These are phyloP conservation scores for Lasiosphaeris hirsuta DNA, from an alignment of 495 filamentous ascomycete genomes.

Conservation along the genomic window DNA sequence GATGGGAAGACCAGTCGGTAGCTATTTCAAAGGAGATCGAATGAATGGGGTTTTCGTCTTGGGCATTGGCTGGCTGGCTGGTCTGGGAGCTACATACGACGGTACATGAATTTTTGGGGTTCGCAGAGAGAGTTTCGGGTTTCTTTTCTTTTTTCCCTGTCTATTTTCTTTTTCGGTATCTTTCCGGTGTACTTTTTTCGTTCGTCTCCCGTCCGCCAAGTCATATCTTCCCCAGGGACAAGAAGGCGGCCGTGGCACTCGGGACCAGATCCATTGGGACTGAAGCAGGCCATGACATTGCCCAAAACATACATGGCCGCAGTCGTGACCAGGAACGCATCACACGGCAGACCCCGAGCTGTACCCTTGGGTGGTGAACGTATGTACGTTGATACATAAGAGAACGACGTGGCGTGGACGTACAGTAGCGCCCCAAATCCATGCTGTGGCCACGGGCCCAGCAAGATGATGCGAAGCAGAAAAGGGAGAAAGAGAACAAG, in stretches of 20 bases:
- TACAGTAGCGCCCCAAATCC: conserved; percentile 8
- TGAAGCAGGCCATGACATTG: conserved; percentile 20
- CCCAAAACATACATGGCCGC: conserved; percentile 5
- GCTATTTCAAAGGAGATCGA: conserved; percentile 11
- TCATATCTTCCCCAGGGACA: conserved; percentile 15
- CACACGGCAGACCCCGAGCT: conserved; percentile 21
- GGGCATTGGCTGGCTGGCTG: conserved; percentile 9
- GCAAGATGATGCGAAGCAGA: neutral
- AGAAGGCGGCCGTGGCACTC: conserved; percentile 17
- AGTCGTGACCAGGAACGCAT: conserved; percentile 13
- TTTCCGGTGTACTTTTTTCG: conserved; percentile 11
- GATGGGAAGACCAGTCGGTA: neutral
- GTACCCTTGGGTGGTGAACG: neutral
- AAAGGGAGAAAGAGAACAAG: neutral
- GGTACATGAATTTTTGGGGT: conserved; percentile 1
- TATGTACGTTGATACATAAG: conserved; percentile 7
- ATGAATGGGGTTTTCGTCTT: neutral
- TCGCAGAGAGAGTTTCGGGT: conserved; percentile 1
- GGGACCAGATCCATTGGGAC: conserved; percentile 23
- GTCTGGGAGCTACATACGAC: conserved; percentile 6
- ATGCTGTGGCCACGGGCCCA: conserved; percentile 1
- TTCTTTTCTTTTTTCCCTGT: conserved; percentile 23
- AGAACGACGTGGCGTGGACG: conserved; percentile 14
- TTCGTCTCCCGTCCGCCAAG: conserved; percentile 23
- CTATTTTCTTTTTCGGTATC: conserved; percentile 12